These are phyloP conservation scores for Periconia sp. DNA, from an alignment of 2,329 filamentous ascomycete species.

Conservation along the genomic window DNA sequence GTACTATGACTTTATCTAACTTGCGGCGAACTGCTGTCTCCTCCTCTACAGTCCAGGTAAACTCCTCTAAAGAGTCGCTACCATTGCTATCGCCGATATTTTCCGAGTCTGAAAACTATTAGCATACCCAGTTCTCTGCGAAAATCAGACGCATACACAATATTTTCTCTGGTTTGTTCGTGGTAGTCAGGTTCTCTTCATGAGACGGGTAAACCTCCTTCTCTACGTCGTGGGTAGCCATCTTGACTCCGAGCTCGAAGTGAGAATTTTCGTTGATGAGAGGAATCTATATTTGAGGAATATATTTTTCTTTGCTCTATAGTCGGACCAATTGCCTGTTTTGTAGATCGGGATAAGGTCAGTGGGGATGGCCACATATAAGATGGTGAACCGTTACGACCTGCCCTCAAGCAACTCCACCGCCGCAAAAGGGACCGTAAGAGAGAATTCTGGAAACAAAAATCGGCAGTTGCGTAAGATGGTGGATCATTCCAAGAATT, in stretches of 20 bases:
- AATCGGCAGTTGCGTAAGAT: conserved; percentile 11
- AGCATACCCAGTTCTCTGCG: conserved; percentile 4
- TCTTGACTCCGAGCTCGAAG: background rate
- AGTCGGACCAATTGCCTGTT: too few relatives aligned
- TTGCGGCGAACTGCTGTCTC: conserved; percentile 58
- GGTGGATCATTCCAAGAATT: conserved; percentile 16
- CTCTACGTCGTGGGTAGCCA: background rate
- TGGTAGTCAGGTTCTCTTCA: too few relatives aligned
- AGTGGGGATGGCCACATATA: too few relatives aligned
- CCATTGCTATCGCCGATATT: conserved; percentile 19
- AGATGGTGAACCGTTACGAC: too few relatives aligned
- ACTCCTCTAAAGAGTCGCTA: conserved; percentile 40
- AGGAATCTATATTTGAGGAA: too few relatives aligned
- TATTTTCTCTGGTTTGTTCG: conserved; percentile 26
- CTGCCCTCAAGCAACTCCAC: background rate
- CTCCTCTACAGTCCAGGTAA: conserved; percentile 59
- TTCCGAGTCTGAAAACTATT: conserved; percentile 27
- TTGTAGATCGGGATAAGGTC: too few relatives aligned
- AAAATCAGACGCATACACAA: conserved; percentile 25
- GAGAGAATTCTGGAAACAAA: background rate
- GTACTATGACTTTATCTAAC: conserved; percentile 60
- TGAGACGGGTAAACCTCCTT: too few relatives aligned
- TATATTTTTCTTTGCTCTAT: too few relatives aligned
- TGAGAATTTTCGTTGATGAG: background rate
- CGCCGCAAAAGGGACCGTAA: background rate